Evolutionary conservation across 2,329 filamentous ascomycete genomes (phyloP).

Genomic region (Fusarium liriodendri): DNA sequence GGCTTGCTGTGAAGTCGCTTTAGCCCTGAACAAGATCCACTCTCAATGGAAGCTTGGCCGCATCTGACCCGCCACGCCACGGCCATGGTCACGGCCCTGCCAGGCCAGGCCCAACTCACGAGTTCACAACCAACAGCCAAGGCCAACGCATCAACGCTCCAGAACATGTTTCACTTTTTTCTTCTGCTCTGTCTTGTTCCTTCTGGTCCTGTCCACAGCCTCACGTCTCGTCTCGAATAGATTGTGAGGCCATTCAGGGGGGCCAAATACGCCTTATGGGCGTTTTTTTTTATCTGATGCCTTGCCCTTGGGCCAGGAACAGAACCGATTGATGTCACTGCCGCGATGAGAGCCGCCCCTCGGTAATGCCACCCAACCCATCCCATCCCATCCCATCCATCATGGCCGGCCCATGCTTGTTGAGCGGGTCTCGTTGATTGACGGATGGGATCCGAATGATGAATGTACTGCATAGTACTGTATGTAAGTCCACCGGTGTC

Average conservation of each 20-base stretch:
- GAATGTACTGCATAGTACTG: neutral
- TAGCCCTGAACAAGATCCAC: conserved; percentile 30
- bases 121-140: conserved; percentile 18
- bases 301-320: neutral
- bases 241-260: neutral
- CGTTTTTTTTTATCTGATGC: neutral
- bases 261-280: conserved; percentile 23
- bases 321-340: conserved; percentile 4
- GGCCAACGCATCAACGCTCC: conserved; percentile 17
- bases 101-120: conserved; percentile 6
- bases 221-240: neutral
- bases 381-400: neutral
- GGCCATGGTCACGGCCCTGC: conserved; percentile 28
- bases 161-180: conserved; percentile 16
- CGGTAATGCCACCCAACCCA: neutral
- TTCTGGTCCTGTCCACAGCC: conserved; percentile 9
- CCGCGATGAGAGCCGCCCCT: neutral
- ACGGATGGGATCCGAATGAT: neutral
- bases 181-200: neutral
- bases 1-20: conserved; percentile 33
- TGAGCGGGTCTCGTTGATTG: neutral
- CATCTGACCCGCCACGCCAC: conserved; percentile 42
- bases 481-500: neutral
- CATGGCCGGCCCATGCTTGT: neutral
- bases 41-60: conserved; percentile 37